phyloP scores from a whole-genome alignment of 2,329 filamentous ascomycete genomes.

The Thyridium curvatum region DNA sequence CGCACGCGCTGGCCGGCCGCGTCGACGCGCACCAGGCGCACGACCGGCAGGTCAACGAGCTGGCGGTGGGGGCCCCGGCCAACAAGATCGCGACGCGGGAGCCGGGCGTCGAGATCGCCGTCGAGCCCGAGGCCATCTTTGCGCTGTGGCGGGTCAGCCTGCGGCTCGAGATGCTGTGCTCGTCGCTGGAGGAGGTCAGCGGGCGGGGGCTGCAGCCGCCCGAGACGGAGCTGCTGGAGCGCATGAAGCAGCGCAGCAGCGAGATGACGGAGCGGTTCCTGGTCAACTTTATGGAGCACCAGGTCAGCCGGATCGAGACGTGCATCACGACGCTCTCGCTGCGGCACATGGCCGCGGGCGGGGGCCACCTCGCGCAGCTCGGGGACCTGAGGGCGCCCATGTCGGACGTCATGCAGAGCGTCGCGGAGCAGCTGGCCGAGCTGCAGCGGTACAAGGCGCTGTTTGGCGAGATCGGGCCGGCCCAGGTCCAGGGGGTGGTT shows the following conservation, averaged over 20 bases:
- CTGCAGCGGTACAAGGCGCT: slow-evolving; percentile 53
- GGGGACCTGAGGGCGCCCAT: slow-evolving; percentile 75
- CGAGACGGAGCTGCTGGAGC: slow-evolving; percentile 76
- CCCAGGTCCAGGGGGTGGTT: too few species aligned
- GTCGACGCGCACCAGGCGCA: slow-evolving; percentile 60
- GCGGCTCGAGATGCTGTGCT: slow-evolving; percentile 89
- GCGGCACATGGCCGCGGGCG: slow-evolving; percentile 71
- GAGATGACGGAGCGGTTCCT: slow-evolving; percentile 86
- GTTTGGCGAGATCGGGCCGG: slow-evolving; percentile 35
- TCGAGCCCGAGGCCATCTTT: slow-evolving; percentile 85
- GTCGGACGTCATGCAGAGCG: slow-evolving; percentile 57
- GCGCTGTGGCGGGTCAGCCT: slow-evolving; percentile 83
- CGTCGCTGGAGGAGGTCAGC: slow-evolving; percentile 68
- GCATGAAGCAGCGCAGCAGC: slow-evolving; percentile 59
- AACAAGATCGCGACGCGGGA: too few species aligned
- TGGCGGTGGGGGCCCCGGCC: too few species aligned
- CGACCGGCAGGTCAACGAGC: slow-evolving; percentile 25
- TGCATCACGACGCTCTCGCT: slow-evolving; percentile 74
- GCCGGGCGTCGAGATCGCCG: slow-evolving; percentile 58
- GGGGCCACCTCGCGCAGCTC: slow-evolving; percentile 54
- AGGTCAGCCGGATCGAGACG: slow-evolving; percentile 92
- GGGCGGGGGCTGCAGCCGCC: slow-evolving; percentile 64
- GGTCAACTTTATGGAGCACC: slow-evolving; percentile 86
- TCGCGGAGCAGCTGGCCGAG: slow-evolving; percentile 57
- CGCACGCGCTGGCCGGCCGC: slow-evolving; percentile 77